A percentile compares a stretch with the other conserved stretches of the same genome.
Evolutionary conservation across 2,329 filamentous ascomycete genomes (phyloP).

Genomic region (Fusarium sp.): DNA sequence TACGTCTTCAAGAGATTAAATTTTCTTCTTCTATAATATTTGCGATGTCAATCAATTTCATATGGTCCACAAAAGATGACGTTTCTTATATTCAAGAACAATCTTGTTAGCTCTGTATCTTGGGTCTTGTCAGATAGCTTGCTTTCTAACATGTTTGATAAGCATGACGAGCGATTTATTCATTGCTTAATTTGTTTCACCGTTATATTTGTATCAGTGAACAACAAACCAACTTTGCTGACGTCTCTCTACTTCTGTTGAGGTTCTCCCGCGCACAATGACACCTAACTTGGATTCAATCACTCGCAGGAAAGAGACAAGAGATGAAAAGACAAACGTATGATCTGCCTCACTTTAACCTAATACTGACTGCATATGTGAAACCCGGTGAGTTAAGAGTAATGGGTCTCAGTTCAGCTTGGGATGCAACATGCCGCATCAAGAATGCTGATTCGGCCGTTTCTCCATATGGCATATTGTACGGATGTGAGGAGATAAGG

Average conservation of each 20-base stretch:
- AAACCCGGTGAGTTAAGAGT: slow-evolving; percentile 1
- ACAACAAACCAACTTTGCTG: no score
- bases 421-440: neutral
- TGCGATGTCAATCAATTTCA: neutral
- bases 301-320: neutral
- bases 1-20: neutral
- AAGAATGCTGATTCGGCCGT: neutral
- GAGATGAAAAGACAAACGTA: neutral
- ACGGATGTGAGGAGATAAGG: neutral
- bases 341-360: neutral
- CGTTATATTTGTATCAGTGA: no score
- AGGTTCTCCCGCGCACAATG: no score
- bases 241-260: no score
- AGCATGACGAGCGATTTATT: no score
- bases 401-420: neutral
- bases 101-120: no score
- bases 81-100: neutral
- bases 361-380: neutral
- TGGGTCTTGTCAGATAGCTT: no score
- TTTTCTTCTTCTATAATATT: neutral
- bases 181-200: no score
- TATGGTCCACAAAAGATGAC: neutral
- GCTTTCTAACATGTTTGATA: no score
- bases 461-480: neutral
- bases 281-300: neutral